Conservation (phyloP, 139 green algal species). For the Astrephomene gubernaculifera region DNA sequence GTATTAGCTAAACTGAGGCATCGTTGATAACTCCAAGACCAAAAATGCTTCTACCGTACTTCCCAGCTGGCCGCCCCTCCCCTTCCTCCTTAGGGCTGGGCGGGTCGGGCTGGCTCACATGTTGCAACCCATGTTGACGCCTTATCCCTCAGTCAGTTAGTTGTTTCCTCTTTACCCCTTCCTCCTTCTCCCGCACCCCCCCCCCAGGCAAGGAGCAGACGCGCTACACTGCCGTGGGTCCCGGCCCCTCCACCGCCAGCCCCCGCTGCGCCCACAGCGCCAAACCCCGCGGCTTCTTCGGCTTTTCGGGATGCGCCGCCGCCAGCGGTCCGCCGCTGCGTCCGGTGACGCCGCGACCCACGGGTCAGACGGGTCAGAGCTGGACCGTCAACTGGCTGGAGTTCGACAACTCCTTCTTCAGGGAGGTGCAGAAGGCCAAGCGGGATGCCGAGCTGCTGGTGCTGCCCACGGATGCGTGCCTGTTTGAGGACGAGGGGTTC, state of each 20-base stretch:
- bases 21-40: too few species aligned
- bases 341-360: constrained; percentile 15
- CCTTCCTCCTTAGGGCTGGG: too few species aligned
- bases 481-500: constrained; percentile 93
- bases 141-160: not conserved
- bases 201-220: constrained; percentile 72
- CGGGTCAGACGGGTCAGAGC: constrained; percentile 60
- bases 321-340: too few species aligned
- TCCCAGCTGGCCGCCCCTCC: too few species aligned
- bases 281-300: too few species aligned
- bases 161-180: not conserved
- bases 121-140: too few species aligned
- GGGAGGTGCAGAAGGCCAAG: constrained; percentile 68
- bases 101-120: too few species aligned
- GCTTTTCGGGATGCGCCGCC: too few species aligned
- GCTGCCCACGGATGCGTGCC: constrained; percentile 85
- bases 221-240: constrained; percentile 88
- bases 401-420: constrained; percentile 87
- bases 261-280: not conserved
- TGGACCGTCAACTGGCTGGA: constrained; percentile 94
- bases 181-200: too few species aligned
- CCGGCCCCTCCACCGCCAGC: constrained; percentile 72
- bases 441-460: constrained; percentile 89
- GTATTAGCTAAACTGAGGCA: too few species aligned
- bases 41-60: too few species aligned